phyloP scores from a whole-genome alignment of 306 rosid genomes.

The Sicyos edulis region DNA sequence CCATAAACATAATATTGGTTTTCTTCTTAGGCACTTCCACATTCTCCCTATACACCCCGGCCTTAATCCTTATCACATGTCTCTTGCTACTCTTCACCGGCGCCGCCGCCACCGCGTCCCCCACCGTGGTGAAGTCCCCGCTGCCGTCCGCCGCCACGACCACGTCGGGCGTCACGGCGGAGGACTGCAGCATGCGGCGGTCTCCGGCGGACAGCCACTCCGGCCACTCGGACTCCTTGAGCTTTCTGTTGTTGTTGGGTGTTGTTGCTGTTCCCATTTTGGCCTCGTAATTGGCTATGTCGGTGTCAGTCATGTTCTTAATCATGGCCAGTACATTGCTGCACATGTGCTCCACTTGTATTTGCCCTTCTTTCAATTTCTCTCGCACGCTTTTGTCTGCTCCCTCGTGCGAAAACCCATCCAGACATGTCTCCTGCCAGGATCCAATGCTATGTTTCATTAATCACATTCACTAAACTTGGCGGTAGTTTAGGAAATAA shows the following conservation, averaged over 20 bases:
- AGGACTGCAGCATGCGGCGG: constrained; percentile 49
- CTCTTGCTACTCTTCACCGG: constrained; percentile 47
- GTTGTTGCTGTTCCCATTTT: neutral
- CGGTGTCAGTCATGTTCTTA: constrained; percentile 67
- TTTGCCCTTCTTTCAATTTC: constrained; percentile 34
- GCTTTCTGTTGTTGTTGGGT: constrained; percentile 24
- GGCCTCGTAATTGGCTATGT: constrained; percentile 36
- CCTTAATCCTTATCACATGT: constrained; percentile 17
- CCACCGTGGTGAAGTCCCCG: constrained; percentile 60
- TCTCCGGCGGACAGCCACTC: constrained; percentile 68
- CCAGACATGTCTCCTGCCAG: constrained; percentile 58
- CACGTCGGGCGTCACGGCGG: constrained; percentile 39
- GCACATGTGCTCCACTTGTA: constrained; percentile 57
- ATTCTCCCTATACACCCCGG: constrained; percentile 26
- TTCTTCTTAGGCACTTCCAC: constrained; percentile 25
- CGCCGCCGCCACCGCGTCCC: constrained; percentile 70
- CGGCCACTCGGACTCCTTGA: constrained; percentile 53
- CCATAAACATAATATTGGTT: constrained; percentile 22
- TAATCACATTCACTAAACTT: neutral
- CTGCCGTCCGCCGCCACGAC: constrained; percentile 86
- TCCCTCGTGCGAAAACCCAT: constrained; percentile 58
- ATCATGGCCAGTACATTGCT: constrained; percentile 81
- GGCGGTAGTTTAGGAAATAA: neutral
- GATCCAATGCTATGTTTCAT: too few species aligned
- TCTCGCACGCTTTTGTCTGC: constrained; percentile 44